Base-by-base conservation (phyloP, 768 basidiomycete genomes). In the Termitomyces sp. region DNA sequence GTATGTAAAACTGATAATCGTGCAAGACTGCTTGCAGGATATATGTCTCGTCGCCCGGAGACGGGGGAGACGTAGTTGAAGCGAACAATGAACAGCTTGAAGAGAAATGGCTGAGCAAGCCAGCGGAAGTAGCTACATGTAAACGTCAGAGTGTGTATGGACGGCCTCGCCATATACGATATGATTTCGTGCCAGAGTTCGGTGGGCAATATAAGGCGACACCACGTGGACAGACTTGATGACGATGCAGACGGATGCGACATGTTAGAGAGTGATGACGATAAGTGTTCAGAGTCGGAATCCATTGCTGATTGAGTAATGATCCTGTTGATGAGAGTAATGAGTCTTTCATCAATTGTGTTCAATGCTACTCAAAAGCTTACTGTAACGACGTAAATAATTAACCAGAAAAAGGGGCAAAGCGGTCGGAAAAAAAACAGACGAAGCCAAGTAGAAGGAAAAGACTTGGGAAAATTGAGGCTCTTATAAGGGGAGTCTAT, bases 141-240 rank as follows among this genome's bases (percentile, higher is more conserved):
- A 2, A 19, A 48, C 12, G 58, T 46, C 17, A 63, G 28, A 35
- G 54, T 51, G 19, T 56, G 43, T 17, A 61, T 61, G 9, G 62
- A 55, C 9, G 50, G 19, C 12, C 45, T 28, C 23, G 58, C 26
- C 17, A 53, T 48, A 26, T 59, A 47, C n/a, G 60, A 57, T 19
- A 63, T 56, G 7, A 61, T 50, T 46, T 64, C 60, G 17, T 63
- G 58, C 60, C 63, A 64, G 33, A 64, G 44, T 49, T 64, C 63
- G n/a, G 54, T 14, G 15, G 63, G 62, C 9, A 64, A 42, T 10
- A 19, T 40, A 23, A 47, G 48, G 17, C 35, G 53, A 41, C 33
- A 4, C 17, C 31, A 7, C 3, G n/a, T 28, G 23, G 14, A 15
- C n/a, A 6, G 5, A 19, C 17, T 12, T 9, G 50, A 41, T 28